Base-by-base conservation (phyloP, 163 green algal genomes). In the Scenedesmus sp. region DNA sequence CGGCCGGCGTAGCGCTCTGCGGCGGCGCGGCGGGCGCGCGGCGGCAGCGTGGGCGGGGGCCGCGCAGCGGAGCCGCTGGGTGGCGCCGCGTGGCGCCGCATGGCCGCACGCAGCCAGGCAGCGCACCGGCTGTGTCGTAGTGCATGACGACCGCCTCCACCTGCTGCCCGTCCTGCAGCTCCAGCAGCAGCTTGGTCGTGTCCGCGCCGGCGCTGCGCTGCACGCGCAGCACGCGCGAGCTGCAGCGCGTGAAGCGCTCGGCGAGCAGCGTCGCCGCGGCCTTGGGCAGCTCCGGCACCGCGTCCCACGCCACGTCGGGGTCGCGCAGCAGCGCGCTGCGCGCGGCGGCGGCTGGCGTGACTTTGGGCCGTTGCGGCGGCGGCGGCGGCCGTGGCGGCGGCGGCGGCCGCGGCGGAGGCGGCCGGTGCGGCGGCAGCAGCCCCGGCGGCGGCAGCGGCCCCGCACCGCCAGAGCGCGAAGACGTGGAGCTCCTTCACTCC, bases 131-230 rank as follows among this genome's bases (percentile, higher is more conserved):
- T 14, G 92, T 89, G 81, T 98, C 93, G 63, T 98, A 97, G 29
- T 88, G 83, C 96, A 99, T 98, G 29, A 99, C 87, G 4, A 99
- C 96, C 0, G 91, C 81, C 81, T 99, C 96, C 42, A 99, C 91
- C 47, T 91, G 80, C 74, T 97, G 82, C 17, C 96, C 96, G 73
- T 98, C 96, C 86, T 98, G 93, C 76, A 99, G 89, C 86, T 91
- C 63, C 22, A 99, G 66, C 63, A 99, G 85, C 76, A 99, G 87
- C 86, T 99, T 99, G 47, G 84, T 94, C 5, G 95, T 98, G 63
- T 90, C 87, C 15, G 85, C 88, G 67, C 96, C 91, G 10, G 51
- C 56, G 28, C 36, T 48, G 34, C 56, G 29, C 62, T 82, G 63
- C 26, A 65, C 50, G 50, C 44, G 28, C 36, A 82, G 60, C 36